Conservation (phyloP, 352 stramenopile genomes). For the Globisporangium abappressorium region DNA sequence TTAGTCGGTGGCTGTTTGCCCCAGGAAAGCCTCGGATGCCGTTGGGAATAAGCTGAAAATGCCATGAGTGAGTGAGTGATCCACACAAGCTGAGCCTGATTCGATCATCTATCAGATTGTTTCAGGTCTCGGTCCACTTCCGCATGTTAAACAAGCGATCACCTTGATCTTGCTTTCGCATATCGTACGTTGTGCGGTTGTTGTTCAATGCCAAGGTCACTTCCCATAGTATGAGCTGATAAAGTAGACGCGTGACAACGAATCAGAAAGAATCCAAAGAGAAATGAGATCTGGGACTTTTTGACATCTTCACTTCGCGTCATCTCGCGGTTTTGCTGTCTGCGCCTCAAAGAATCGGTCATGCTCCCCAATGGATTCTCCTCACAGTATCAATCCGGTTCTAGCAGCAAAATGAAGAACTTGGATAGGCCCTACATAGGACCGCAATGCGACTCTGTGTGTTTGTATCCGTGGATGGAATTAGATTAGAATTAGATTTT, state of each 20-base stretch:
- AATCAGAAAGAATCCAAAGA: background rate
- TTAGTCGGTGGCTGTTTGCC: background rate
- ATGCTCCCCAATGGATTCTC: background rate
- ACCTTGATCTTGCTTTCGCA: background rate
- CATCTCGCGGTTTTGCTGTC: background rate
- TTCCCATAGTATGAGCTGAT: background rate
- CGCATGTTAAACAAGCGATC: background rate
- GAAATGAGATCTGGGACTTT: background rate
- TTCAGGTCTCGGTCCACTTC: background rate
- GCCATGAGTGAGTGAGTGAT: background rate
- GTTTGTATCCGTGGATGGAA: background rate
- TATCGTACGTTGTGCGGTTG: background rate
- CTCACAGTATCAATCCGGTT: background rate
- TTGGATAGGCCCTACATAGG: background rate
- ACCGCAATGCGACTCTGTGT: background rate
- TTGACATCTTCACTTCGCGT: background rate
- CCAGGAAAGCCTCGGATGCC: background rate
- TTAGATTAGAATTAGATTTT: background rate
- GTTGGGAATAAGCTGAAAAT: background rate
- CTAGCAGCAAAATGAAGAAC: background rate
- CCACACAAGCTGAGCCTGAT: too few species aligned
- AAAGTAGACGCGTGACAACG: background rate
- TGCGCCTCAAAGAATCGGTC: background rate
- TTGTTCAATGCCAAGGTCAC: background rate
- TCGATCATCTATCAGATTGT: background rate